Evolutionary conservation across 2,329 filamentous ascomycete species (phyloP), one percentile per base, ranked within the genome.

Genomic region (Sporothrix mexicana): DNA sequence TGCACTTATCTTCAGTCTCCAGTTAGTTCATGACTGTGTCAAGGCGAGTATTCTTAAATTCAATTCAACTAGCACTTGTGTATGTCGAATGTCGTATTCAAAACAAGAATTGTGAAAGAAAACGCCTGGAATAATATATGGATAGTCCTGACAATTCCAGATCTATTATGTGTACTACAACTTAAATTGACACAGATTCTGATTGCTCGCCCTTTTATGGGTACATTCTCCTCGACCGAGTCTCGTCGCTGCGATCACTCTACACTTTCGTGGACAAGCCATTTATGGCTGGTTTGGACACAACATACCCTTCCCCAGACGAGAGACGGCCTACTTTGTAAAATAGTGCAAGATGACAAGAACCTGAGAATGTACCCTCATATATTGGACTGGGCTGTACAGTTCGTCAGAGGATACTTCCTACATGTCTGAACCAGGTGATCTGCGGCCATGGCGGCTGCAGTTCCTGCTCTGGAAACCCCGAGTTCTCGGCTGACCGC

Each of bases 401-500:
- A 25, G 20, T 25, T 47, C 61, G 61, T 45, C 41, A 64, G 61
- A 64, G 36, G 47, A 10, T 23, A n/a, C 61, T 20, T 43, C n/a
- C 15, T 23, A 20, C 41, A n/a, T 47, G 61, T 64, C 61, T 64
- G 41, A 47, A 64, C 41, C 5, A 45, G 59, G 59, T 62, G 59
- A 62, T 62, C 30, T n/a, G 36, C 59, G 2, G 20, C 17, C 61
- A 64, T 64, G 41, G 61, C 61, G 61, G 61, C 61, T 64, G 61
- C 12, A 20, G 59, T 20, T 62, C 17, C 36, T 36, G 30, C 30
- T 2, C 30, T 36, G 30, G 30, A 36, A 36, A 36, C 57, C 5
- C 17, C 17, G n/a, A 43, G 12, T 30, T 36, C 55, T 2, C 30
- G 20, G n/a, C 25, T 43, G 30, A 10, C 61, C n/a, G 61, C 61